Base-by-base conservation (phyloP, 2,329 filamentous ascomycete species). In the Xylaria sp. region DNA sequence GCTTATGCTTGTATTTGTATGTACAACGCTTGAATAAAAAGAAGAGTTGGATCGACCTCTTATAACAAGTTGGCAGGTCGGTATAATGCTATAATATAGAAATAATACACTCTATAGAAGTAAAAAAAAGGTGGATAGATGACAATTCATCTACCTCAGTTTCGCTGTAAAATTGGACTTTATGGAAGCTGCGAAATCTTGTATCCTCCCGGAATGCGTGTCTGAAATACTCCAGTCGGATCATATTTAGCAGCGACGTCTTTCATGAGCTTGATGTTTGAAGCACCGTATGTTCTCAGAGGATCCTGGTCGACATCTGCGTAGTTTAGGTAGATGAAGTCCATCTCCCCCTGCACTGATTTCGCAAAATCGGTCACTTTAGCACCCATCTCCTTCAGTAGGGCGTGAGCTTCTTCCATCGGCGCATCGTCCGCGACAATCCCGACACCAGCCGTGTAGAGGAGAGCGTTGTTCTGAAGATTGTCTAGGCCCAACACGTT, bases 241-340 rank as follows among this genome's bases (percentile, higher is more conserved):
- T 79, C 78, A 25, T 77, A 79, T 15, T 69, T 71, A 3, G 71
- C 68, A 8, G 74, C 74, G 9, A 75, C 76, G 5, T 70, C 63
- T 34, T 70, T 72, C 50, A 80, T 72, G 23, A 72, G 65, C 30
- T 72, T 41, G 20, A 78, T 66, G 30, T 74, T 77, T 7, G 66
- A 66, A 5, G 61, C 55, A 0, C 78, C 77, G 20, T 79, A 79
- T 30, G 70, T 76, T 2, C 63, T 66, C 10, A 80, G 69, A 0
- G 76, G 72, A 34, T 77, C 72, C 60, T 79, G 76, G 9, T 67
- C 70, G 13, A 65, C 61, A 23, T 72, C 72, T n/a, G 78, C 76
- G 58, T 80, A 79, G 63, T 78, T 78, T 41, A 79, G 68, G 67
- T 79, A 80, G 2, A 75, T 60, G 61, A 76, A 78, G 10, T 72